Percentiles rank a stretch among this genome's conserved stretches.
Evolutionary conservation across 768 basidiomycete species (phyloP).

Genomic region (Lenzites betulinus): DNA sequence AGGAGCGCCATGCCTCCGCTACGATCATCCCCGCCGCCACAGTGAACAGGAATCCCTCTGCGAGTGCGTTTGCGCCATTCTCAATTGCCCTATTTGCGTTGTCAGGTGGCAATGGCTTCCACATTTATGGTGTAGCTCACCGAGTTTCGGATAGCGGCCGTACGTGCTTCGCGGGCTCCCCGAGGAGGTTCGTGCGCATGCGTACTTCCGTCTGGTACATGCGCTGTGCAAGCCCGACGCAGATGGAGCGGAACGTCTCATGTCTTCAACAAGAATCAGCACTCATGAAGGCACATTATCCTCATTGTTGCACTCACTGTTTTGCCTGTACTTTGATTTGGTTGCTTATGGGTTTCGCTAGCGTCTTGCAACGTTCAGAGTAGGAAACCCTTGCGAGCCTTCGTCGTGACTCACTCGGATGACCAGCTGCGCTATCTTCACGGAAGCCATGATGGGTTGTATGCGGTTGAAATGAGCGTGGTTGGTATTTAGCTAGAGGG

Average conservation of each 20-base stretch:
- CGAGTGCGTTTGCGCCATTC: conserved; percentile 81
- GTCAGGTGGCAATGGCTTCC: neutral
- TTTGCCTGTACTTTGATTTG: conserved; percentile 70
- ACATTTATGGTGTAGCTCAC: conserved; percentile 40
- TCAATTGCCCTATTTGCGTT: conserved; percentile 66
- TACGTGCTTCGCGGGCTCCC: conserved; percentile 71
- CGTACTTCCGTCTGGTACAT: conserved; percentile 76
- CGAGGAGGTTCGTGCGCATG: conserved; percentile 74
- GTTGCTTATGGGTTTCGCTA: conserved; percentile 79
- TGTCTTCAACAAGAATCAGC: conserved; percentile 46
- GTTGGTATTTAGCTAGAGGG: neutral
- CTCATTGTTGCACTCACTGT: conserved; percentile 51
- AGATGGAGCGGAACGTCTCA: conserved; percentile 68
- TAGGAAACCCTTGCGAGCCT: neutral
- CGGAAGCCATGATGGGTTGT: conserved; percentile 57
- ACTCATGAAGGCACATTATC: neutral
- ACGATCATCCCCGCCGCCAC: conserved; percentile 76
- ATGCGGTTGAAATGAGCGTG: neutral
- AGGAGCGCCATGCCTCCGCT: conserved; percentile 75
- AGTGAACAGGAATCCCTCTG: conserved; percentile 81
- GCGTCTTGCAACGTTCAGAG: conserved; percentile 50
- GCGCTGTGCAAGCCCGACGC: conserved; percentile 72
- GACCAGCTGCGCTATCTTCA: conserved; percentile 71
- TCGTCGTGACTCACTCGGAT: conserved; percentile 58
- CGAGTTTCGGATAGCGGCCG: conserved; percentile 77